Evolutionary conservation across 768 basidiomycete genomes (phyloP).

Genomic region (Tylopilus vinaceipallidus): DNA sequence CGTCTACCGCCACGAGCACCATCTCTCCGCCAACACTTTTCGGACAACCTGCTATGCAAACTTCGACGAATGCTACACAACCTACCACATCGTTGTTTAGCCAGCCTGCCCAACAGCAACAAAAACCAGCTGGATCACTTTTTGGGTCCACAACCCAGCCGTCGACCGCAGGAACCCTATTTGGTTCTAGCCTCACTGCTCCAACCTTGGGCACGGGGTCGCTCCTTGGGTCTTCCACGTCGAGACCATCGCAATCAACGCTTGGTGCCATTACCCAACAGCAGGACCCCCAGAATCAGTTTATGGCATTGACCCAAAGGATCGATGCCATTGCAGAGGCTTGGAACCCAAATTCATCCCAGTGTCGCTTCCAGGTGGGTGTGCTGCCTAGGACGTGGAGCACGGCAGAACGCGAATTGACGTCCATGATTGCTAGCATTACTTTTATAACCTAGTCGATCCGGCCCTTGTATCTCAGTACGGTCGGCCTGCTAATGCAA

Average conservation of each 20-base stretch:
- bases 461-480: constrained; percentile 64
- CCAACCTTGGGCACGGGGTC: constrained; percentile 35
- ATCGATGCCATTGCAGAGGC: constrained; percentile 65
- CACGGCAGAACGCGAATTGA: background rate
- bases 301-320: constrained; percentile 48
- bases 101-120: constrained; percentile 20
- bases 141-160: constrained; percentile 32
- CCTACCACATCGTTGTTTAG: constrained; percentile 20
- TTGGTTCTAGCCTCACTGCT: constrained; percentile 33
- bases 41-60: constrained; percentile 24
- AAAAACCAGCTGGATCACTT: constrained; percentile 25
- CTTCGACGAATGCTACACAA: constrained; percentile 11
- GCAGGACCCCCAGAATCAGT: constrained; percentile 62
- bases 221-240: constrained; percentile 30
- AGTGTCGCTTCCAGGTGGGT: constrained; percentile 77
- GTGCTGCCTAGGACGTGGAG: background rate
- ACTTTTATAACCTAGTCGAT: constrained; percentile 83
- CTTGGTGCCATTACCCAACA: constrained; percentile 42
- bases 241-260: constrained; percentile 35
- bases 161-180: constrained; percentile 31
- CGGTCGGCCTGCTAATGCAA: constrained; percentile 68
- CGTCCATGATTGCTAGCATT: constrained; percentile 45
- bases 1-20: constrained; percentile 2
- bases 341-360: constrained; percentile 67
- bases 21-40: constrained; percentile 32